Evolutionary conservation across 2,329 filamentous ascomycete genomes (phyloP), one percentile per base, ranked within the genome.

Genomic region (Stylonectria norvegica): DNA sequence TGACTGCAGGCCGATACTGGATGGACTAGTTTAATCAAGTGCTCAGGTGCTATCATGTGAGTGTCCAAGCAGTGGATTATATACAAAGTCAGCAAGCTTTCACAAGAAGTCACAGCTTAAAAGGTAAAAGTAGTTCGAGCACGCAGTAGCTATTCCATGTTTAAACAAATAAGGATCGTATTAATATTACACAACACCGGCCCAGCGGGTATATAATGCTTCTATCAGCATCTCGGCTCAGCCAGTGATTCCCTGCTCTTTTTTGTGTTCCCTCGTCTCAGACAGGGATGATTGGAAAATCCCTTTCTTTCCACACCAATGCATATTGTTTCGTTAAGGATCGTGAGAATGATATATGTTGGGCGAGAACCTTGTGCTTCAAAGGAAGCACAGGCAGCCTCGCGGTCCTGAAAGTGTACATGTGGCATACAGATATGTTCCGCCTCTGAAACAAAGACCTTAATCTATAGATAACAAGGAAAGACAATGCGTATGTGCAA

Each of bases 271-370:
- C 50, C 40, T 32, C 39, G 44, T 48, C 38, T 45, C 5, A 48
- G 34, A 30, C 29, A 36, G 35, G 42, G 41, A 45, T 39, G 42
- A 37, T 22, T 33, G 40, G 27, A 38, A 40, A 40, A 53, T 44
- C 40, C 45, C 51, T 44, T 43, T 52, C 43, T 45, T 42, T 55
- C 48, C 50, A 50, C 58, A 54, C 50, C 52, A 59, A 58, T 56
- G 49, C 53, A 55, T 43, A 43, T 57, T 51, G 60, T 61, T 66
- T 73, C 69, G 67, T n/a, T 73, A 76, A 76, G 71, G 73, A 78
- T 75, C 73, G 74, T 77, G 70, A 74, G 71, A 76, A 76, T 68
- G 61, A 62, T 64, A 74, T 56, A 52, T 57, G 45, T 57, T 46
- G 41, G 45, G 39, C 43, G 44, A 33, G 38, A 45, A 36, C 41